Percentiles rank a stretch among this genome's conserved stretches.
These are phyloP conservation scores for Psidium friedrichsthalianum DNA, from an alignment of 345 rosid species.

Conservation along the genomic window DNA sequence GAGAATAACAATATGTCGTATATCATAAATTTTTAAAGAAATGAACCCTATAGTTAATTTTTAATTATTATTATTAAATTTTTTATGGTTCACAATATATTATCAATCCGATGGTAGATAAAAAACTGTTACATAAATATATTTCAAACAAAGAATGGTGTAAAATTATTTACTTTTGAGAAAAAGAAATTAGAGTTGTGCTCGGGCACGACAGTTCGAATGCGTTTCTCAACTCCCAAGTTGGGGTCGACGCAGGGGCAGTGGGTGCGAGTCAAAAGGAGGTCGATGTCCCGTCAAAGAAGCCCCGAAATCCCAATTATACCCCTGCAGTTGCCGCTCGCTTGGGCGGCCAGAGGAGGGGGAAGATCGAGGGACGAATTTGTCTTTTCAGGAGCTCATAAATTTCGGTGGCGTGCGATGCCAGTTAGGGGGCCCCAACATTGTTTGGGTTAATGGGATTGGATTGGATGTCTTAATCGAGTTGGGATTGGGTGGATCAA, in stretches of 20 bases:
- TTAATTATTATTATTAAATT: too few relatives aligned
- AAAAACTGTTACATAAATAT: too few relatives aligned
- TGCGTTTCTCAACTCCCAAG: background rate
- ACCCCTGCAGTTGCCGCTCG: background rate
- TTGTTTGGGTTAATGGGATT: background rate
- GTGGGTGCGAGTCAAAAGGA: too few relatives aligned
- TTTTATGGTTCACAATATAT: too few relatives aligned
- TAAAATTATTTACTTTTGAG: background rate
- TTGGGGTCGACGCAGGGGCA: background rate
- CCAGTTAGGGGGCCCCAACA: background rate
- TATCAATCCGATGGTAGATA: too few relatives aligned
- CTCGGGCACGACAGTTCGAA: background rate
- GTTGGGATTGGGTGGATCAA: background rate
- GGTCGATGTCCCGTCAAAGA: background rate
- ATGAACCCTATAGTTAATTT: too few relatives aligned
- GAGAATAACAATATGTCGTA: too few relatives aligned
- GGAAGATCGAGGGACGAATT: background rate
- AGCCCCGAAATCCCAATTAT: background rate
- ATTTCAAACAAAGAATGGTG: background rate
- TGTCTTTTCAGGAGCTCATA: background rate
- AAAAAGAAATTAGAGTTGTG: background rate
- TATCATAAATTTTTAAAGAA: too few relatives aligned
- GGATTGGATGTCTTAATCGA: background rate
- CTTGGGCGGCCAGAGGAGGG: background rate
- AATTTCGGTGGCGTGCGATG: background rate